Base-by-base conservation (phyloP, 2,329 filamentous ascomycete genomes). In the Aspergillus sp. region DNA sequence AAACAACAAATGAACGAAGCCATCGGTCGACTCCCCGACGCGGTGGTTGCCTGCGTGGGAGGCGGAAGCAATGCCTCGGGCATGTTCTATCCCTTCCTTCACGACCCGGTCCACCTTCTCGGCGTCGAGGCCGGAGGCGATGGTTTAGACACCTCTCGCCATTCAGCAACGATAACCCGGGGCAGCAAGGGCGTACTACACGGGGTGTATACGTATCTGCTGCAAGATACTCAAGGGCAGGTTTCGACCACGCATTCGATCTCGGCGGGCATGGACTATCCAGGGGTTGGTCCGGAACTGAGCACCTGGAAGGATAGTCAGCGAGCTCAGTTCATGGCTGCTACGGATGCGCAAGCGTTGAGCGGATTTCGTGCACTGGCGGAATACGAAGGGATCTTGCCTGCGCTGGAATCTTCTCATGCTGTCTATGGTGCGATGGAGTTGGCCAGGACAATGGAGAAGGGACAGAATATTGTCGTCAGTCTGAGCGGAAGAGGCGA, bases 41-140 rank as follows among this genome's bases (percentile, higher is more conserved):
- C 92, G 0, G 92, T 98, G n/a, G 91, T 98, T 16, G 93, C 95
- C 3, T 97, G 94, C 71, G 93, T 98, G 3, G 95, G 94, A 49
- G 94, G 94, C 64, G 94, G 94, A 54, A 92, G 88, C 72, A 97
- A 98, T 72, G 93, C 94, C 1, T 87, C 89, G 1, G 95, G 95
- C 78, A 98, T 98, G 93, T 98, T 98, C 80, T 94, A 92, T 75
- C 93, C 94, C 39, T 99, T 98, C 78, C 82, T 88, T 57, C 85
- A 90, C 22, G 92, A 98, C 69, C 86, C 82, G 54, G 94, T 98
- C 56, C 90, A 92, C 77, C 84, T 96, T 5, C 82, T 98, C 12
- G 95, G 94, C 61, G 92, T 98, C 1, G 94, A 98, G 80, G 94
- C 94, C 2, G 93, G 91, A 45, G 94, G 93, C 58, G 92, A 96